phyloP scores from a whole-genome alignment of 176 grass and related monocot genomes.

The Zea mays region Zm-B73-REFERENCE-NAM-5.0 NC_050102.1:2071001-2071500 shows the following conservation, averaged over 20 bases:
- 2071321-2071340: constrained; percentile 16
- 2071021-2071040: constrained; percentile 8
- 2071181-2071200: background rate
- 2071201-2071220: constrained; percentile 25
- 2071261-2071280: constrained; percentile 3
- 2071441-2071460: no score
- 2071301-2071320: constrained; percentile 7
- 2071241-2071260: constrained; percentile 8
- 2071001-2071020: constrained; percentile 15
- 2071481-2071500: no score
- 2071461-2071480: no score
- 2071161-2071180: constrained; percentile 14
- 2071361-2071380: background rate
- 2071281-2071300: background rate
- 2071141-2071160: constrained; percentile 1
- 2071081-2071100: constrained; percentile 2
- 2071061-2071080: background rate
- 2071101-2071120: background rate
- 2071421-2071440: no score
- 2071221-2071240: constrained; percentile 17
- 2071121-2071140: constrained; percentile 19
- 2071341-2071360: background rate
- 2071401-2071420: no score
- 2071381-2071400: constrained; percentile 14
- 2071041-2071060: constrained; percentile 29